These are phyloP conservation scores for Rhizopus arrhizus DNA, from an alignment of 371 early-diverging fungal species.

Conservation along the genomic window DNA sequence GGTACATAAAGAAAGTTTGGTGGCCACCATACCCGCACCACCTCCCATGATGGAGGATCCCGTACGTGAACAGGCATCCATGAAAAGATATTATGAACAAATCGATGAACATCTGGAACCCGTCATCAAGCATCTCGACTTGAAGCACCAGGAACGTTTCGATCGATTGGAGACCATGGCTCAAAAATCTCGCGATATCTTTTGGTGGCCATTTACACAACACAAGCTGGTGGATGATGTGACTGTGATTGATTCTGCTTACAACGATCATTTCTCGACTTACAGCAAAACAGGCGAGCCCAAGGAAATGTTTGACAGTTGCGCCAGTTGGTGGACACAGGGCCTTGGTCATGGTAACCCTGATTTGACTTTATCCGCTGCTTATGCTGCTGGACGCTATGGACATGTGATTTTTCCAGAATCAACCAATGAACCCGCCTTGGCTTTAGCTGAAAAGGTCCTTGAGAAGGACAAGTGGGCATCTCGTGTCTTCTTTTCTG, in stretches of 20 bases:
- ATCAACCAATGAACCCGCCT: slow-evolving; percentile 72
- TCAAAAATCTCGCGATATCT: slow-evolving; percentile 50
- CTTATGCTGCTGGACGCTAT: slow-evolving; percentile 76
- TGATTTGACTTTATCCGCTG: slow-evolving; percentile 62
- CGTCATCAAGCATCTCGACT: slow-evolving; percentile 54
- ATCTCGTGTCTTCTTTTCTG: slow-evolving; percentile 76
- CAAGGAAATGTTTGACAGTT: slow-evolving; percentile 68
- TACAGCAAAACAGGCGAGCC: slow-evolving; percentile 34
- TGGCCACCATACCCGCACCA: slow-evolving; percentile 59
- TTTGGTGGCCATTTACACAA: slow-evolving; percentile 91
- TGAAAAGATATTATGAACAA: slow-evolving; percentile 60
- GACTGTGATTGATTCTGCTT: slow-evolving; percentile 80
- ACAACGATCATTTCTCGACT: slow-evolving; percentile 65
- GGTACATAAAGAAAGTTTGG: slow-evolving; percentile 21
- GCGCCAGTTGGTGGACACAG: slow-evolving; percentile 89
- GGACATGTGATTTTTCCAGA: slow-evolving; percentile 88
- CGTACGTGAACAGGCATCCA: slow-evolving; percentile 49
- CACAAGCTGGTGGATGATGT: slow-evolving; percentile 66
- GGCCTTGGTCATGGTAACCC: slow-evolving; percentile 78
- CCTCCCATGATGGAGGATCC: slow-evolving; percentile 49
- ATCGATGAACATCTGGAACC: slow-evolving; percentile 51
- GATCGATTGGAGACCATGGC: slow-evolving; percentile 64
- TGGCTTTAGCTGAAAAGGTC: slow-evolving; percentile 65
- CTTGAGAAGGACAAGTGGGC: slow-evolving; percentile 74
- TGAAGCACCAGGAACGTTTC: slow-evolving; percentile 55